Base-by-base conservation (phyloP, 2,329 filamentous ascomycete genomes). In the Phyllosticta paracitricarpa region DNA sequence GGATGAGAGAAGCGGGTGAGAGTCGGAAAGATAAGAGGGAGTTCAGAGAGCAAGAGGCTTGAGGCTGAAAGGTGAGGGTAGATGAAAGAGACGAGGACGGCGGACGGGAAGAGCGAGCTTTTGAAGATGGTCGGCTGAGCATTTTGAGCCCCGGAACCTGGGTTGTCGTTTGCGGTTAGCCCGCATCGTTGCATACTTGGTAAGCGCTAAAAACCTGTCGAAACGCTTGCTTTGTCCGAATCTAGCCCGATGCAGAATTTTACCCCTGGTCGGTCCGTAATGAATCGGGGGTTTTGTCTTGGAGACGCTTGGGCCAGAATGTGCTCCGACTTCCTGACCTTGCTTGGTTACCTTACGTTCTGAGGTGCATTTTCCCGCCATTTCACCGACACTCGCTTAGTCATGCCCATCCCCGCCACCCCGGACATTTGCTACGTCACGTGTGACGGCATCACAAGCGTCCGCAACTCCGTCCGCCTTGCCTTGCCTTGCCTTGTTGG, bases 1-100 rank as follows among this genome's bases (percentile, higher is more conserved):
- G 60, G 51, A 57, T 59, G 56, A 56, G 53, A 58, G 53, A 51
- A 22, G 58, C 57, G 59, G 54, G 56, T 33, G 25, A 52, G 33
- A 10, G 14, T 40, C 2, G 4, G 14, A 9, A 10, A 40, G 33
- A 17, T 17, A 17, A 48, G 7, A 35, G 14, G 56, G 60, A 59
- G 58, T 56, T 58, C 58, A 56, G 58, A 53, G 63, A 58, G 56
- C 63, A 63, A 19, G 64, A 62, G 63, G 68, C 67, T 65, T 68
- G 65, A 67, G 67, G 67, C 66, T 63, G 24, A 53, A 53, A 24
- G 51, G 19, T 61, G 64, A 69, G 68, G 71, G 70, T 69, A 66
- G 67, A 67, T 68, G 68, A 61, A 73, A 68, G 68, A 72, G 66
- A 72, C 62, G 69, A 69, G 65, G 65, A 67, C 66, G 67, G 68